phyloP scores from a whole-genome alignment of 345 rosid species.

The Cardamine chenopodiifolia region DNA sequence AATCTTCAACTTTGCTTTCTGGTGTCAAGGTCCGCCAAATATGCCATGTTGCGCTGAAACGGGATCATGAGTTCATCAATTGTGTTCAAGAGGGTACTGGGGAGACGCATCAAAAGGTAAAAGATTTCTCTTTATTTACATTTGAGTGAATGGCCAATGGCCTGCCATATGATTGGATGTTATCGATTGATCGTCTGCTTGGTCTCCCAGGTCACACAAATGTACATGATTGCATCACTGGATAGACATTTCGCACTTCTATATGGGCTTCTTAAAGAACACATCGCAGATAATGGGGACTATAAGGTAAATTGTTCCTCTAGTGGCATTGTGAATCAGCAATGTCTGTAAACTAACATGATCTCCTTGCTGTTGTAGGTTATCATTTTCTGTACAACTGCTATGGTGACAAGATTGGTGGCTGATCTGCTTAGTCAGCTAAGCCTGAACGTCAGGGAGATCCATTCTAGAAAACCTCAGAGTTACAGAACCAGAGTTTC shows the following conservation, averaged over 20 bases:
- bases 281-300: slow-evolving; percentile 80
- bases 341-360: background rate
- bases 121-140: slow-evolving; percentile 16
- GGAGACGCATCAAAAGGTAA: slow-evolving; percentile 93
- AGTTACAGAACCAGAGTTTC: slow-evolving; percentile 89
- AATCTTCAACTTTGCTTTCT: slow-evolving; percentile 40
- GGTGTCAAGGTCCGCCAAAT: slow-evolving; percentile 84
- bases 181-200: slow-evolving; percentile 24
- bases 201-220: slow-evolving; percentile 78
- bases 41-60: slow-evolving; percentile 83
- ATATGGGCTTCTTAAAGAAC: slow-evolving; percentile 77
- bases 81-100: slow-evolving; percentile 88
- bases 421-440: slow-evolving; percentile 76
- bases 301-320: slow-evolving; percentile 63
- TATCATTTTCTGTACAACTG: slow-evolving; percentile 96
- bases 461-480: slow-evolving; percentile 97
- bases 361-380: slow-evolving; percentile 51
- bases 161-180: slow-evolving; percentile 11
- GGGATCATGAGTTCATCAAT: slow-evolving; percentile 88
- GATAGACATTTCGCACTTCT: slow-evolving; percentile 77
- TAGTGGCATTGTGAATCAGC: background rate
- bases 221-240: slow-evolving; percentile 69
- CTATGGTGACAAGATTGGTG: slow-evolving; percentile 86
- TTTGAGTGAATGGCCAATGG: background rate
- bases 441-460: slow-evolving; percentile 85